Evolutionary conservation across 352 stramenopile genomes (phyloP), one percentile per base, ranked within the genome.

Genomic region (Pythium aristosporum): DNA sequence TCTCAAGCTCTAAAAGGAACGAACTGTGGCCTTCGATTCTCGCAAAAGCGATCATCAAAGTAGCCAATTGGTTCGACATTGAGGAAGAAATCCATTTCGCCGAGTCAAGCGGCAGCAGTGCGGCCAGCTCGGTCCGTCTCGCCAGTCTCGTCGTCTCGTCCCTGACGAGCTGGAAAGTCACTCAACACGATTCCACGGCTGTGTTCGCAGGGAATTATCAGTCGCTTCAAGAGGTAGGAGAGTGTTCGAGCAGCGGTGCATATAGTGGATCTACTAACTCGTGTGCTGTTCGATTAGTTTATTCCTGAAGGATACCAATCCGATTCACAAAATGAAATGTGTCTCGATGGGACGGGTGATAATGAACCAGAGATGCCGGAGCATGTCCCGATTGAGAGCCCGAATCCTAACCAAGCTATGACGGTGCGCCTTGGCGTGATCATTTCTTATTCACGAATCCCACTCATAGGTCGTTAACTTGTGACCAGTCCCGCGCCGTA

Each of bases 31-130:
- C 82, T 3, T 64, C 73, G 15, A 70, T 92, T 39, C 57, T 92
- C 10, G 75, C 79, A 12, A 92, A 94, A 48, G 83, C 83, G 12
- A 57, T 94, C n/a, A 74, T 76, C 61, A 94, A 92, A 75, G 79
- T 87, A 12, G 56, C 76, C 37, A 61, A 74, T 25, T 94, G 82
- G 80, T 47, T 87, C 21, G 65, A 68, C 36, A 58, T 64, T 2
- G 57, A 63, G 13, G 47, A 63, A 12, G 39, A 11, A 15, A 21
- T 37, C 32, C 12, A 42, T 30, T 1, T 15, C 13, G 16, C 39
- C 5, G 16, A 15, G 20, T 41, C 48, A 25, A 41, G 30, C 20
- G 25, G 0, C 5, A 52, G 18, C 23, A 23, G 55, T 50, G 42
- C 48, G 39, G 57, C 8, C 7, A 37, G 39, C 30, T 41, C 46